Base-by-base conservation (phyloP, 176 grass and related monocot genomes). In the Dendrocalamus sinicus region DNA sequence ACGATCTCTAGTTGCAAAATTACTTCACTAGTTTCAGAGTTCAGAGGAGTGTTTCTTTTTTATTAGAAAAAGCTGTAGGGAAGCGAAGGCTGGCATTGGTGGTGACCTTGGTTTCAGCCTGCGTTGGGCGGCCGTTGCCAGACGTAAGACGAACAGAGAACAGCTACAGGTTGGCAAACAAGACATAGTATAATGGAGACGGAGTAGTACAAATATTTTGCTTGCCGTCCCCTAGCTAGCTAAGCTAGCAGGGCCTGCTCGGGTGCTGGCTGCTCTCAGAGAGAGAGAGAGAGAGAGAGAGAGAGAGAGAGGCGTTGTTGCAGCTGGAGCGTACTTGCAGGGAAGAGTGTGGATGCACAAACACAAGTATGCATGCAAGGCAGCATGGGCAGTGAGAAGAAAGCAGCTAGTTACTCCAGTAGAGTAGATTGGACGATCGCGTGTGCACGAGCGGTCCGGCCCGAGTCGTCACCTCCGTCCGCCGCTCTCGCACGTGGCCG, bases 361-460 rank as follows among this genome's bases (percentile, higher is more conserved):
- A 78, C 39, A 46, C 2, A 60, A 15, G 70, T 50, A 60, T 26
- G 59, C 50, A 10, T 40, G 65, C 15, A 20, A n/a, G 7, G 57
- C 8, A 46, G 70, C 22, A 30, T 67, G 43, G 51, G 44, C 59
- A 73, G 52, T 15, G 11, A 17, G 51, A 66, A 64, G 63, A 48
- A 72, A 85, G 70, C 52, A 76, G 41, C 10, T 17, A 40, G 88
- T 41, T 46, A 14, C 66, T 52, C 24, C 72, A 8, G 77, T 22
- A 60, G 81, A 45, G 51, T 70, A 75, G 89, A 84, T 92, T 86
- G 87, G 80, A 70, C 87, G 90, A 93, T 89, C 91, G 91, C 91
- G 94, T 96, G 94, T 86, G 91, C 94, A 96, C 94, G 94, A 93
- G 91, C 87, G 85, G 64, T 53, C 83, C 84, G 84, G 53, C 50